Evolutionary conservation across 75 land plant species (phyloP), one percentile per base, ranked within the genome.

Genomic region (Selaginella tamariscina): DNA sequence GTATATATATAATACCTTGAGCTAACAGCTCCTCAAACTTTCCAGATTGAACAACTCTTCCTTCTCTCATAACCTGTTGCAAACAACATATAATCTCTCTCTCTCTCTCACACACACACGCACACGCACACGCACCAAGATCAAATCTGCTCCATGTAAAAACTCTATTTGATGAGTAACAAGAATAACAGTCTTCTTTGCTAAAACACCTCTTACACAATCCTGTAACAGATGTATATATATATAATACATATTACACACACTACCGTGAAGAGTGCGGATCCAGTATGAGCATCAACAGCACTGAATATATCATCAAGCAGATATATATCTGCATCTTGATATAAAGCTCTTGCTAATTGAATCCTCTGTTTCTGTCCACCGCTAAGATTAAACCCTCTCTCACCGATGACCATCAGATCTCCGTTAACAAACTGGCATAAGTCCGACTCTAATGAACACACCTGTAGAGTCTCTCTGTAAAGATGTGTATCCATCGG

Each of bases 141-240:
- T 84, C 15, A 31, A 64, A 67, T 86, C 84, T 13, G 72, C 79
- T 65, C 73, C 78, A 1, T 77, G 64, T 1, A 90, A 80, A 72
- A 90, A 90, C 72, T 90, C 96, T 29, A 87, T 83, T 80, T 90
- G 96, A 72, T 90, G 91, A 60, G 96, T 90, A 18, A 90, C 96
- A n/a, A 87, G 76, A 73, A 90, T 72, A 24, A 89, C 86, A 0
- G 91, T 86, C 55, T 90, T 90, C 32, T 70, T 62, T 18, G 73
- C 66, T 15, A 89, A 64, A 21, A 82, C 84, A 59, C 68, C 69
- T 84, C 80, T 79, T 28, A 89, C 84, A 75, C 88, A 89, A 2
- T 89, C 82, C 95, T 89, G 84, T 68, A 75, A 66, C 54, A n/a
- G 21, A n/a, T n/a, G n/a, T n/a, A n/a, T n/a, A n/a, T n/a, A n/a